Conservation (phyloP, 2,329 filamentous ascomycete genomes). For the Cercospora sp. region DNA sequence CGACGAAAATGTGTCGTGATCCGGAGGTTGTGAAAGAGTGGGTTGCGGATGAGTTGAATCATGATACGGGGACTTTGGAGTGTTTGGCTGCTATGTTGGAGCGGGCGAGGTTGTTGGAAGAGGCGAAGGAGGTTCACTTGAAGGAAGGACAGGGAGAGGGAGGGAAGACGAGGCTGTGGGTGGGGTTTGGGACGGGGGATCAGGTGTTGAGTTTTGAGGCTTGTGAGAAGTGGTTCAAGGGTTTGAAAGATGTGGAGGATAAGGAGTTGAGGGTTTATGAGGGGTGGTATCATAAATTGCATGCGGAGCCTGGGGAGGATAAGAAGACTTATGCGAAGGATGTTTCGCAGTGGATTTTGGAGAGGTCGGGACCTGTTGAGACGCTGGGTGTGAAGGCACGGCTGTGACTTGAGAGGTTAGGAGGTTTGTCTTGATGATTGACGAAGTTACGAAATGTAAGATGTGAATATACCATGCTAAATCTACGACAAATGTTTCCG, state of each 20-base stretch:
- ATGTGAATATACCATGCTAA: not conserved
- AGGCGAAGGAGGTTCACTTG: conserved; percentile 51
- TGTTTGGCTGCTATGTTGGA: conserved; percentile 76
- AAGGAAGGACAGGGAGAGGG: conserved; percentile 47
- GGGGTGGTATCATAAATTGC: conserved; percentile 71
- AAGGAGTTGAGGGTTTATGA: conserved; percentile 72
- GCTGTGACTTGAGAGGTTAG: not conserved
- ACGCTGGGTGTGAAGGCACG: conserved; percentile 4
- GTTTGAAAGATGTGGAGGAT: conserved; percentile 58
- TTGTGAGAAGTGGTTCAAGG: conserved; percentile 64
- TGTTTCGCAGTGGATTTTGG: conserved; percentile 41
- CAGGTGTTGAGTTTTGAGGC: conserved; percentile 65
- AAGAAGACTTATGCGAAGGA: conserved; percentile 38
- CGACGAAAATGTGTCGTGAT: conserved; percentile 67
- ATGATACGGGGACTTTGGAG: conserved; percentile 84
- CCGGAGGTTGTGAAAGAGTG: conserved; percentile 61
- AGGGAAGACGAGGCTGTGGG: conserved; percentile 65
- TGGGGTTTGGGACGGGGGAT: conserved; percentile 77
- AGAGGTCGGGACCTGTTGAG: conserved; percentile 18
- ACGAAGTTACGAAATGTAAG: not conserved
- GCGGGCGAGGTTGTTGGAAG: conserved; percentile 62
- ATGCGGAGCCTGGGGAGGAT: conserved; percentile 41
- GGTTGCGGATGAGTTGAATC: conserved; percentile 67
- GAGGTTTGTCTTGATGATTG: not conserved
- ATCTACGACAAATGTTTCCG: not conserved